Conservation (phyloP, 768 basidiomycete genomes). For the Xanthoconium purpureum region DNA sequence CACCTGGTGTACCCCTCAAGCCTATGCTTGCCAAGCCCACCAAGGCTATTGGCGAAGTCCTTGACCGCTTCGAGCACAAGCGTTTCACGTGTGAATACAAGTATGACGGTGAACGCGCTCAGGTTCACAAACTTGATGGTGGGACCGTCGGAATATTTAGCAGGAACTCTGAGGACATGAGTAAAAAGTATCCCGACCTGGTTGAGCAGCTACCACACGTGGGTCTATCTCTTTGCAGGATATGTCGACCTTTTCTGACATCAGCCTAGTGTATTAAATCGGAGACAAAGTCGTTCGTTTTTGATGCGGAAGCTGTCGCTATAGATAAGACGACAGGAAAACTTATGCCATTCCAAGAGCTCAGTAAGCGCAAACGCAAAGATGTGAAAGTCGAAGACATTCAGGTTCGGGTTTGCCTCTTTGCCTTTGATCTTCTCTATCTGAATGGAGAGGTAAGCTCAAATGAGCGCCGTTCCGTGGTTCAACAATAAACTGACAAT, state of each 20-base stretch:
- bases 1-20: conserved; percentile 94
- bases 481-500: background rate
- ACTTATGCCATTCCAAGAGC: conserved; percentile 97
- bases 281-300: conserved; percentile 82
- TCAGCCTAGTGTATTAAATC: conserved; percentile 74
- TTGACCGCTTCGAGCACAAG: conserved; percentile 94
- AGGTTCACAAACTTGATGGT: conserved; percentile 82
- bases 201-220: conserved; percentile 89
- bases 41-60: conserved; percentile 95
- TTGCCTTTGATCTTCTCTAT: conserved; percentile 95
- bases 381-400: conserved; percentile 98
- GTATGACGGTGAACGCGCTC: conserved; percentile 97
- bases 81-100: conserved; percentile 99
- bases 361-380: conserved; percentile 91
- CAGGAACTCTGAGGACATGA: conserved; percentile 99
- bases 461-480: background rate
- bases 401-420: conserved; percentile 92
- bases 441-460: conserved; percentile 84
- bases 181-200: conserved; percentile 98
- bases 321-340: conserved; percentile 82
- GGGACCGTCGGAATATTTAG: conserved; percentile 91
- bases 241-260: conserved; percentile 1
- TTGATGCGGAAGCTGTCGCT: conserved; percentile 96
- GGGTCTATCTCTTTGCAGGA: conserved; percentile 11
- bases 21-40: conserved; percentile 99